Base-by-base conservation (phyloP, 345 rosid species). In the Eutrema yunnanense region DNA sequence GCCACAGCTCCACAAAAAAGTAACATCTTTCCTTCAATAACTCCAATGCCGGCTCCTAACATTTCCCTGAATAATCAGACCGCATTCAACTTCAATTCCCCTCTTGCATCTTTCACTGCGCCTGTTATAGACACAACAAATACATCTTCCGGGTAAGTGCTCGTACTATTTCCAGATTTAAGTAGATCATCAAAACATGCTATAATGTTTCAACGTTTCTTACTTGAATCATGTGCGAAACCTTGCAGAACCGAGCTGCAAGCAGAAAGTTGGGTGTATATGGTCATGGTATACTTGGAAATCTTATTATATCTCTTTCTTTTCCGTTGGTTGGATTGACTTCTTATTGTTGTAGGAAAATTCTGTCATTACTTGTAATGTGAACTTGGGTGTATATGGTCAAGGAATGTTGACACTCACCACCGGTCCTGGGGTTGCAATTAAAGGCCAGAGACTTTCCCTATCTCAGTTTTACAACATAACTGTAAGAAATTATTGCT, bases 221-320 rank as follows among this genome's bases (percentile, higher is more conserved):
- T 12, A 47, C 53, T 27, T 64, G 37, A 71, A 77, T 26, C 43
- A 10, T 77, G 29, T 71, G 67, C 19, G 16, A 52, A 41, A 41
- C 6, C 41, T 62, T 38, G 54, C 83, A 90, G 96, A 78, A 79
- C 76, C 62, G 81, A 63, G 72, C 52, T 29, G 57, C 83, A 73
- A 72, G 56, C 52, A 12, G 76, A 59, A 60, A 71, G 52, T 65
- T 16, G 16, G 16, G 16, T 16, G 16, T 16, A 16, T 16, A 16
- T 16, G 16, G 16, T 16, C 16, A 16, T 16, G 16, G 0, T 16
- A 16, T 16, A 16, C 16, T 16, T 16, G 16, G 16, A 16, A 16
- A 16, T 16, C 16, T 16, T 16, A 16, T 16, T 16, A 16, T 16
- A 16, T 16, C 16, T 16, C 16, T 16, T 16, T 16, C 16, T 16